A percentile compares a stretch with the other conserved stretches of the same genome.
These are phyloP conservation scores for Fusarium begoniae DNA, from an alignment of 2,329 filamentous ascomycete genomes.

Conservation along the genomic window DNA sequence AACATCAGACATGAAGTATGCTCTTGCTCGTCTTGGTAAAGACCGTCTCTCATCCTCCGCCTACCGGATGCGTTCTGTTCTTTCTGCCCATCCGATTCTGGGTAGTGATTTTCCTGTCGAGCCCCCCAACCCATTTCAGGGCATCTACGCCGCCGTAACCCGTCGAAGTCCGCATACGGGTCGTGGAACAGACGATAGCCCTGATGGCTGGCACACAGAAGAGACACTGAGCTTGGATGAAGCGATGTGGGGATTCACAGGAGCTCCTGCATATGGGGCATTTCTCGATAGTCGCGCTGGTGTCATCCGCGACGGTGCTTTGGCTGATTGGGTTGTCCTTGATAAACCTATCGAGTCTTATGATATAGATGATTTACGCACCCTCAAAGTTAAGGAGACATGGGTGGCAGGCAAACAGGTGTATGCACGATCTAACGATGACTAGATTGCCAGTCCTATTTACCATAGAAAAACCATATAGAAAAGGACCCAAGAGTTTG, in stretches of 20 bases:
- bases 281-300: constrained; percentile 69
- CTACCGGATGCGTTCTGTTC: constrained; percentile 72
- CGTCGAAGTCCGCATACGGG: constrained; percentile 67
- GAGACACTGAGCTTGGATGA: constrained; percentile 68
- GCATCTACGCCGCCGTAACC: constrained; percentile 74
- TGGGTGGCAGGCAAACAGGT: constrained; percentile 70
- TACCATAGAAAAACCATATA: background rate
- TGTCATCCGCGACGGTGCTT: constrained; percentile 66
- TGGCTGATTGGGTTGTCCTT: constrained; percentile 77
- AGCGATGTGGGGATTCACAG: constrained; percentile 70
- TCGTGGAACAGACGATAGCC: constrained; percentile 56
- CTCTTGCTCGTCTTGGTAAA: constrained; percentile 65
- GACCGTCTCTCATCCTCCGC: constrained; percentile 64
- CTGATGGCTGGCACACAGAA: constrained; percentile 66
- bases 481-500: background rate
- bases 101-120: constrained; percentile 79
- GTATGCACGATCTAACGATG: constrained; percentile 43
- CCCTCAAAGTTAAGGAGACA: constrained; percentile 68
- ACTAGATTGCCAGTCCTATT: background rate
- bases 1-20: constrained; percentile 76
- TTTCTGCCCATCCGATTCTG: constrained; percentile 63
- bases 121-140: constrained; percentile 72
- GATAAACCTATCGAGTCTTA: constrained; percentile 64
- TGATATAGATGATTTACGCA: constrained; percentile 61
- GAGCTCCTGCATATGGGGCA: constrained; percentile 65